Base-by-base conservation (phyloP, 805 yeast genomes). In the Starmerella vitae region DNA sequence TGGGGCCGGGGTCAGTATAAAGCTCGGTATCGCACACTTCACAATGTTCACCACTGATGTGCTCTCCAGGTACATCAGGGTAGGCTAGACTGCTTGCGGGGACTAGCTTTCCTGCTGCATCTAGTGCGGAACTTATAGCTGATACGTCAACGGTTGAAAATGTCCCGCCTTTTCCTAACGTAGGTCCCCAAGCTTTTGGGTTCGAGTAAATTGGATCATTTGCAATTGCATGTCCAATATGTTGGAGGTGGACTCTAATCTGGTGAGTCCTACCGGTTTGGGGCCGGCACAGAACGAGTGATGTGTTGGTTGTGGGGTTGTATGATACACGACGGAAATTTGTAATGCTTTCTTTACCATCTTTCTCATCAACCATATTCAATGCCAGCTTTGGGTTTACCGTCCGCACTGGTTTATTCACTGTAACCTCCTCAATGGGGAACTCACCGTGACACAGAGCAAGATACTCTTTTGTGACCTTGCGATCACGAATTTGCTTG, bases 241-340 rank as follows among this genome's bases (percentile, higher is more conserved):
- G 78, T 59, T 86, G 95, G 41, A 91, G 61, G 62, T 91, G 98
- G 1, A 91, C 94, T 44, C 98, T 65, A 36, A 91, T 85, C 56
- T 88, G 98, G 58, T 88, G 98, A 0, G 96, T 84, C 54, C 98
- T 67, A 0, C 98, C 98, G 0, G 98, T 88, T 14, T 70, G 61
- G 1, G 98, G 98, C 47, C 65, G 70, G 59, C 97, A 88, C 44
- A 74, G 66, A 3, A 91, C 94, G 20, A 91, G 67, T 9, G 47
- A 41, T 15, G 31, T 29, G 39, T 83, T 73, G 6, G 75, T 67
- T 30, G 67, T 54, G 1, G 79, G 71, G 59, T 86, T 83, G 52
- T 68, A 81, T n/a, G 80, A 68, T 0, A 80, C 61, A 34, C 81
- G 65, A 41, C 57, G 62, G 59, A 88, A 91, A 12, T 64, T 57